Conservation (phyloP, 371 early-diverging fungal genomes). For the Batkoa obscura region DNA sequence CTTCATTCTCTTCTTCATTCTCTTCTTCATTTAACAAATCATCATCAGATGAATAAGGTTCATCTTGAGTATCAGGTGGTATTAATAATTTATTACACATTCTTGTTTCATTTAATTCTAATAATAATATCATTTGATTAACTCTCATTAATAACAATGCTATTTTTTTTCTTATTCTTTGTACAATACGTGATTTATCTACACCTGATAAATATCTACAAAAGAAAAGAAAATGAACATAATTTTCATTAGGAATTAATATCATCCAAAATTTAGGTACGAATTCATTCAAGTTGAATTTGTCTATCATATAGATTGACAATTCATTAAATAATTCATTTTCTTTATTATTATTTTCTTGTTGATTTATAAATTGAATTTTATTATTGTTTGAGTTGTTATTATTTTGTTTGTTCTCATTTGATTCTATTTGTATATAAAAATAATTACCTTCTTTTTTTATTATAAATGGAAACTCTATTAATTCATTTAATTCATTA, state of each 20-base stretch:
- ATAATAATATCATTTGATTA: slow-evolving; percentile 41
- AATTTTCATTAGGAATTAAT: slow-evolving; percentile 27
- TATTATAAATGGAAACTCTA: too few species aligned
- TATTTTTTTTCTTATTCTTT: slow-evolving; percentile 31
- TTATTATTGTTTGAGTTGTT: too few species aligned
- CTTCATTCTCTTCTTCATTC: not conserved
- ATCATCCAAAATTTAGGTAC: slow-evolving; percentile 39
- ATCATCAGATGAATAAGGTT: slow-evolving; percentile 9
- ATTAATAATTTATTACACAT: slow-evolving; percentile 52
- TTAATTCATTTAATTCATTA: too few species aligned
- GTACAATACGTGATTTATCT: slow-evolving; percentile 31
- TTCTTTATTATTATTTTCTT: too few species aligned
- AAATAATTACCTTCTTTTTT: too few species aligned
- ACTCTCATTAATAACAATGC: slow-evolving; percentile 36
- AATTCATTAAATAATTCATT: too few species aligned
- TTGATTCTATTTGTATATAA: slow-evolving; percentile 34
- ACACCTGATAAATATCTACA: slow-evolving; percentile 35
- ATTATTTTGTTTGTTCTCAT: too few species aligned
- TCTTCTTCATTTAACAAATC: too few species aligned
- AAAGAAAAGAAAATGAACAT: slow-evolving; percentile 45
- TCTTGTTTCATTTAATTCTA: slow-evolving; percentile 39
- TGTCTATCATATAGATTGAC: too few species aligned
- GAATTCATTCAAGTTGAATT: too few species aligned
- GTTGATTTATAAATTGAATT: too few species aligned
- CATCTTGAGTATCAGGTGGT: slow-evolving; percentile 19